Percentiles rank a stretch among this genome's conserved stretches.
phyloP scores from a whole-genome alignment of 495 filamentous ascomycete genomes.

The Aspergillus biplanus region DNA sequence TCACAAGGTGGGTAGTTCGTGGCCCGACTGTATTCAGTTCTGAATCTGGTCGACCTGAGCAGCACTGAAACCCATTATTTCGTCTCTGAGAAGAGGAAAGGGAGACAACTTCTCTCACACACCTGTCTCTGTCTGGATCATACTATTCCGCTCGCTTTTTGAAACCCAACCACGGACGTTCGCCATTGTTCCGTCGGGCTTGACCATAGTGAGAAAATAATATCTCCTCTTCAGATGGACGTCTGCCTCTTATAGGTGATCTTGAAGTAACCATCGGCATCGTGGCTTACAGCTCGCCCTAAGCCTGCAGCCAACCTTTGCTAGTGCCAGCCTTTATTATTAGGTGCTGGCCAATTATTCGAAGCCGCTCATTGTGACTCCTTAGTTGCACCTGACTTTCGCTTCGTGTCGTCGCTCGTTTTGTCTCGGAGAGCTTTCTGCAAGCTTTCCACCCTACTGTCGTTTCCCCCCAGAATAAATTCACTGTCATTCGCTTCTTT shows the following conservation, averaged over 20 bases:
- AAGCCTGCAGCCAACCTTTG: constrained; percentile 45
- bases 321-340: constrained; percentile 35
- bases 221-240: constrained; percentile 25
- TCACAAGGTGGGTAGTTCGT: constrained; percentile 42
- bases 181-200: constrained; percentile 16
- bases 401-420: constrained; percentile 51
- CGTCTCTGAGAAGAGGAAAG: constrained; percentile 16
- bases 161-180: constrained; percentile 21
- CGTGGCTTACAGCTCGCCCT: constrained; percentile 31
- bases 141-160: constrained; percentile 17
- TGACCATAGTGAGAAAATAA: constrained; percentile 13
- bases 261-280: constrained; percentile 32
- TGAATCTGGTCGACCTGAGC: constrained; percentile 15
- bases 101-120: constrained; percentile 27
- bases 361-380: constrained; percentile 32
- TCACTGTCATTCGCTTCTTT: constrained; percentile 54
- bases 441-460: constrained; percentile 42
- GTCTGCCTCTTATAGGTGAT: constrained; percentile 28
- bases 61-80: constrained; percentile 21
- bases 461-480: constrained; percentile 47
- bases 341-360: constrained; percentile 42
- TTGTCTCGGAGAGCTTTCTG: constrained; percentile 45
- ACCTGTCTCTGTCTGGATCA: constrained; percentile 31
- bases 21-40: constrained; percentile 22
- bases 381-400: constrained; percentile 39